phyloP scores from a whole-genome alignment of 2,329 filamentous ascomycete species.

The Massarina eburnea region DNA sequence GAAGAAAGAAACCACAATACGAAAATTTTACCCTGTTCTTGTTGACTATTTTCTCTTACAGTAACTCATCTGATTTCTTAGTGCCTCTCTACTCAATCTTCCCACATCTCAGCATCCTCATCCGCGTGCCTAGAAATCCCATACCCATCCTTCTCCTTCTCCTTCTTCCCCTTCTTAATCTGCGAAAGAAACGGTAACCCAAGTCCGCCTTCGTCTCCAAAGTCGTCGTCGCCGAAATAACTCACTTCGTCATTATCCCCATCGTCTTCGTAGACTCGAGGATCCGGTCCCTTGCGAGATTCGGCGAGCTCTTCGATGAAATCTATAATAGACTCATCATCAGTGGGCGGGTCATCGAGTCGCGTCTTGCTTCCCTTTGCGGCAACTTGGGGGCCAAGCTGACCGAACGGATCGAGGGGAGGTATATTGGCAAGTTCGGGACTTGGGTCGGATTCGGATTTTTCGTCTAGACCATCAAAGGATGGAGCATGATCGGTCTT shows the following conservation, averaged over 20 bases:
- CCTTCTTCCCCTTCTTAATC: too few relatives aligned
- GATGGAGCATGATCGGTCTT: not conserved
- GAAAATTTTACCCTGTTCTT: too few relatives aligned
- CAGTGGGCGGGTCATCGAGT: not conserved
- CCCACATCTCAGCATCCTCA: conserved; percentile 2
- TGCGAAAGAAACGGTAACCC: too few relatives aligned
- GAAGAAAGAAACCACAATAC: too few relatives aligned
- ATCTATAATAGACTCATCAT: not conserved
- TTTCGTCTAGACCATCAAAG: not conserved
- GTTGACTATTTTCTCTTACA: too few relatives aligned
- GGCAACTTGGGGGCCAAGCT: not conserved
- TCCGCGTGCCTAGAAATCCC: conserved; percentile 1
- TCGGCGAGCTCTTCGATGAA: not conserved
- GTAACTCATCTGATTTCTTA: too few relatives aligned
- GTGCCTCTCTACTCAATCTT: not conserved
- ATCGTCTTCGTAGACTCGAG: not conserved
- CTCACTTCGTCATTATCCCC: not conserved
- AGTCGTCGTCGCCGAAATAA: not conserved
- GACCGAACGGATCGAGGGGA: conserved; percentile 4
- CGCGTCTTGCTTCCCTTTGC: not conserved
- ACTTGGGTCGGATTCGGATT: not conserved
- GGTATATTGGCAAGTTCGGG: not conserved
- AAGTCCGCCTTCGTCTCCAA: not conserved
- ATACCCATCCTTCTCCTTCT: not conserved
- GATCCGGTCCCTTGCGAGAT: not conserved